phyloP scores from a whole-genome alignment of 2,329 filamentous ascomycete species.

The Fonsecaea pedrosoi region DNA sequence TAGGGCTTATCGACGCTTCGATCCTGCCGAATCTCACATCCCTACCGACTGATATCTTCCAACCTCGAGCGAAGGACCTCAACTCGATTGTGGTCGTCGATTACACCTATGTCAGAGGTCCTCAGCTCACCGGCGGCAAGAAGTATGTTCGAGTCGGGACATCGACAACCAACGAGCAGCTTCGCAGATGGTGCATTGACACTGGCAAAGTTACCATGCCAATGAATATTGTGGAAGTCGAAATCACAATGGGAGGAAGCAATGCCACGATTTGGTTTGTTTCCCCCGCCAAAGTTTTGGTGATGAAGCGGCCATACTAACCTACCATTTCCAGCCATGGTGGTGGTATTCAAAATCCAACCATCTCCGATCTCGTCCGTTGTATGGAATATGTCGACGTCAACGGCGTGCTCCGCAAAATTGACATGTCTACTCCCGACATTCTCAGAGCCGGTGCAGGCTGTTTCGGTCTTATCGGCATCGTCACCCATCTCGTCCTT shows the following conservation, averaged over 20 bases:
- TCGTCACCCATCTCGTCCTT: slow-evolving; percentile 58
- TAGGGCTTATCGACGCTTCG: slow-evolving; percentile 45
- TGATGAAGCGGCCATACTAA: slow-evolving; percentile 8
- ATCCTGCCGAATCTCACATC: slow-evolving; percentile 36
- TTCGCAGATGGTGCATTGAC: slow-evolving; percentile 54
- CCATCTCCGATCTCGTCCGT: slow-evolving; percentile 55
- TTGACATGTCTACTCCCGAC: slow-evolving; percentile 50
- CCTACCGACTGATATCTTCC: slow-evolving; percentile 31
- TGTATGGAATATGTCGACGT: slow-evolving; percentile 58
- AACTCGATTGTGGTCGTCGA: slow-evolving; percentile 35
- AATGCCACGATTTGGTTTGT: slow-evolving; percentile 45
- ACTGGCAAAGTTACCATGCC: slow-evolving; percentile 50
- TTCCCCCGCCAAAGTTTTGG: not conserved
- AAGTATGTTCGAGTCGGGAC: slow-evolving; percentile 53
- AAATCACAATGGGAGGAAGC: slow-evolving; percentile 57
- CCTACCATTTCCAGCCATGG: slow-evolving; percentile 54
- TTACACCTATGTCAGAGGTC: slow-evolving; percentile 30
- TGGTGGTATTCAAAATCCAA: slow-evolving; percentile 53
- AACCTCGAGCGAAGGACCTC: slow-evolving; percentile 33
- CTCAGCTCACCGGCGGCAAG: slow-evolving; percentile 38
- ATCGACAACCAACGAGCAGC: slow-evolving; percentile 55
- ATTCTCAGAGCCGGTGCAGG: slow-evolving; percentile 53
- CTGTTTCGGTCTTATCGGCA: slow-evolving; percentile 56
- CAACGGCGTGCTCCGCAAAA: slow-evolving; percentile 46
- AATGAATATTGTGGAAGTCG: slow-evolving; percentile 57